Evolutionary conservation across 371 early-diverging fungal genomes (phyloP).

Genomic region (Haplosporangium sp.): DNA sequence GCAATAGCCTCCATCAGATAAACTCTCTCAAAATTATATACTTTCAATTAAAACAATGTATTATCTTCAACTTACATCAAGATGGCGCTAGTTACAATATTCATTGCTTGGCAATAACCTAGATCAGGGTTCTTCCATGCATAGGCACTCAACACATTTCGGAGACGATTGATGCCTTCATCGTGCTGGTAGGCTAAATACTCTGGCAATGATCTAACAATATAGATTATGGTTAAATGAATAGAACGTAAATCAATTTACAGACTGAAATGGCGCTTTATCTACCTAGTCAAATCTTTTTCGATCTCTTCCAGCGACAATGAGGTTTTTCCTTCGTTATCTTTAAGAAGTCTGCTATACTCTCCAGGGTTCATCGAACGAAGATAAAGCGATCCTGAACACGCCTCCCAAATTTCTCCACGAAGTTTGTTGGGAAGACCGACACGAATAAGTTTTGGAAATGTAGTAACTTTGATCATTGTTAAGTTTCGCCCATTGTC

Average conservation of each 20-base stretch:
- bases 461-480: conserved; percentile 81
- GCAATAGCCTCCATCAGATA: background rate
- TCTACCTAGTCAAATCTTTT: conserved; percentile 92
- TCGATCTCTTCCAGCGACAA: conserved; percentile 95
- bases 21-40: background rate
- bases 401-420: conserved; percentile 97
- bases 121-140: conserved; percentile 89
- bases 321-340: conserved; percentile 73
- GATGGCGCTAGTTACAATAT: conserved; percentile 94
- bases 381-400: conserved; percentile 90
- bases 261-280: background rate
- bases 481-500: conserved; percentile 94
- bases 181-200: conserved; percentile 92
- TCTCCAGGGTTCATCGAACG: conserved; percentile 88
- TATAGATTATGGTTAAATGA: background rate
- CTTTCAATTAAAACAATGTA: background rate
- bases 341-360: conserved; percentile 81
- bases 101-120: conserved; percentile 99
- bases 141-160: conserved; percentile 91
- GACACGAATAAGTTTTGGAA: conserved; percentile 91
- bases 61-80: conserved; percentile 70
- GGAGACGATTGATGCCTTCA: conserved; percentile 91
- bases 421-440: conserved; percentile 93
- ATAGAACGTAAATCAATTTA: background rate
- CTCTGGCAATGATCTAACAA: conserved; percentile 84